Base-by-base conservation (phyloP, 805 yeast genomes). In the Kazachstania bromeliacearum region DNA sequence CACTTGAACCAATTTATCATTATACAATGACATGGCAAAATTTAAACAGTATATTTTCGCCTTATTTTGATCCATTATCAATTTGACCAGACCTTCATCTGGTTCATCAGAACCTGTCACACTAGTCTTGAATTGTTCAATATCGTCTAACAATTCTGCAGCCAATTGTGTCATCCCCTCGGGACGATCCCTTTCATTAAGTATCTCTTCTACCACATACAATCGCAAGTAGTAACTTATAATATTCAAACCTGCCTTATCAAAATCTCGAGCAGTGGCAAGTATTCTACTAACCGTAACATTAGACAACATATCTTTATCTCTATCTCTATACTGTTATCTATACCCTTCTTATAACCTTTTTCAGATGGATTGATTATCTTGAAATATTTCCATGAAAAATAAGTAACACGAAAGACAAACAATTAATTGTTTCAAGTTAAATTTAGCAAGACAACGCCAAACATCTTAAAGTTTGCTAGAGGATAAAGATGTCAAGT, bases 151-250 rank as follows among this genome's bases (percentile, higher is more conserved):
- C 31, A 92, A 60, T 2, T 55, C 50, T 32, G 79, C 61, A 0
- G 89, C 84, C 46, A 73, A 74, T 2, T 47, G 49, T 10, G 84
- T 85, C 20, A 72, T 71, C 10, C 70, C 79, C 6, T 73, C 71
- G 2, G 62, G 47, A 16, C 71, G 61, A 50, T 87, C 95, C 15
- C 75, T 71, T 29, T 70, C 58, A 25, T 67, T 66, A 15, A 89
- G 61, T 3, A 89, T 77, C 47, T 73, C 66, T 55, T 88, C 89
- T 3, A 83, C 78, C 0, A 87, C 83, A 51, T 80, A 79, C 34
- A 80, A 53, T 42, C 66, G 55, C 28, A 57, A 29, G 36, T 59
- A 58, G 33, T 59, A 57, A n/a, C 58, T 45, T 7, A 58, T 42
- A 5, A 57, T 46, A 5, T 39, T 45, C 28, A 53, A 24, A 4